Evolutionary conservation across 805 yeast genomes (phyloP).

Genomic region (Phaffomyces antillensis): DNA sequence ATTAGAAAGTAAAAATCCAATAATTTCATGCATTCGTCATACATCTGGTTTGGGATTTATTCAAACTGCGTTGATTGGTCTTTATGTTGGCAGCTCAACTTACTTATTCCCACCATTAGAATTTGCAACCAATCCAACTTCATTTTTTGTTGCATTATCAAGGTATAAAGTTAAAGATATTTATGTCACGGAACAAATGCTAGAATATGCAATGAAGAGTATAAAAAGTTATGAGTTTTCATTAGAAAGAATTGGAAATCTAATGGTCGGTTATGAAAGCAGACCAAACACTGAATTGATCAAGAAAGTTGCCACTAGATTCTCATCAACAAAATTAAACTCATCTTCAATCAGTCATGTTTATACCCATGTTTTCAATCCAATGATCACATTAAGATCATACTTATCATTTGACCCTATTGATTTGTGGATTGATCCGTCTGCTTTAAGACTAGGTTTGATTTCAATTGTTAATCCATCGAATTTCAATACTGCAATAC

Average conservation of each 20-base stretch:
- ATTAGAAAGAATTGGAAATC: conserved; percentile 60
- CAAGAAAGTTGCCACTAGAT: conserved; percentile 50
- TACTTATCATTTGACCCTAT: conserved; percentile 85
- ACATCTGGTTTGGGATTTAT: conserved; percentile 82
- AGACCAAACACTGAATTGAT: conserved; percentile 63
- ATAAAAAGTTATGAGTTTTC: conserved; percentile 48
- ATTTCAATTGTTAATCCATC: conserved; percentile 72
- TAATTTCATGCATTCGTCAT: conserved; percentile 83
- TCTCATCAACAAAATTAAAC: conserved; percentile 57
- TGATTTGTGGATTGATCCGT: conserved; percentile 79
- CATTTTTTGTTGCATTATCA: conserved; percentile 63
- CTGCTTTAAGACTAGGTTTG: conserved; percentile 85
- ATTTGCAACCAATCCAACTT: conserved; percentile 65
- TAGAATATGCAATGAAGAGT: conserved; percentile 60
- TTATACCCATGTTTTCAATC: conserved; percentile 74
- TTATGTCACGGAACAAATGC: conserved; percentile 77
- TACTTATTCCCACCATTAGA: conserved; percentile 72
- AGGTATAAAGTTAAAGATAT: conserved; percentile 80
- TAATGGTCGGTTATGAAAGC: conserved; percentile 74
- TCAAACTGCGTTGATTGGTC: conserved; percentile 78
- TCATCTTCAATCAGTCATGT: conserved; percentile 68
- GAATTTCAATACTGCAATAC: conserved; percentile 60
- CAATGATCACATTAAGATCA: conserved; percentile 77
- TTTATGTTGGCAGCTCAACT: conserved; percentile 81
- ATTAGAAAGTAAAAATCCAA: conserved; percentile 59